Evolutionary conservation across 306 rosid genomes (phyloP), one percentile per base, ranked within the genome.

Genomic region (Malus orientalis): DNA sequence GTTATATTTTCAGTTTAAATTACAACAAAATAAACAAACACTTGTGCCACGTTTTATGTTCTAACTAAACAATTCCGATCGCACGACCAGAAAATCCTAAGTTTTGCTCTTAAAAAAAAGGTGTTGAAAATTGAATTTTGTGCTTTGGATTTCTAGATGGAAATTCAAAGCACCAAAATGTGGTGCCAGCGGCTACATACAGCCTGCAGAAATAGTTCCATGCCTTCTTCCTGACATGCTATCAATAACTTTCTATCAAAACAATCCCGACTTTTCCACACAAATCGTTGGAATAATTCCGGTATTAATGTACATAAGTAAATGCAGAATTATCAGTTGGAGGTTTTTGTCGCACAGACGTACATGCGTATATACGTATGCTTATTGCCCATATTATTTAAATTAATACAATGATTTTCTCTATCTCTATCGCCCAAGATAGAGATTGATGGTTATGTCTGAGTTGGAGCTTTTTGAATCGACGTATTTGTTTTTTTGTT

Each of bases 391-490:
- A 49, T 14, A 15, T n/a, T 58, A 58, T 22, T 54, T 54, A 19
- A 54, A 54, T 20, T 9, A 9, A 20, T 18, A 13, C 25, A 54
- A 54, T 54, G 25, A 54, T 54, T 61, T 61, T 63, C 4, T 30
- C 8, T 5, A 20, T 11, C 49, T 38, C 30, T 19, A 40, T 12
- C 27, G 11, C 23, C 19, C 4, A 67, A 42, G 16, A 74, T 38
- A 44, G 54, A 15, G 30, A 73, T 33, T 36, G 67, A 38, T 36
- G 25, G 16, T 1, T 58, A 22, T 65, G 36, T 65, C 14, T 11
- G 44, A 44, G 29, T 25, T 76, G 80, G 42, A 76, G 80, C 58
- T 76, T 67, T 67, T 74, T 25, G 25, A 40, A 67, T 47, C 38
- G 67, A 67, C 74, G 30, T 2, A 14, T 3, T 60, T 53, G 25